Evolutionary conservation across 208 protist species (phyloP), one percentile per base, ranked within the genome.

Genomic region (Leishmania martiniquensis): DNA sequence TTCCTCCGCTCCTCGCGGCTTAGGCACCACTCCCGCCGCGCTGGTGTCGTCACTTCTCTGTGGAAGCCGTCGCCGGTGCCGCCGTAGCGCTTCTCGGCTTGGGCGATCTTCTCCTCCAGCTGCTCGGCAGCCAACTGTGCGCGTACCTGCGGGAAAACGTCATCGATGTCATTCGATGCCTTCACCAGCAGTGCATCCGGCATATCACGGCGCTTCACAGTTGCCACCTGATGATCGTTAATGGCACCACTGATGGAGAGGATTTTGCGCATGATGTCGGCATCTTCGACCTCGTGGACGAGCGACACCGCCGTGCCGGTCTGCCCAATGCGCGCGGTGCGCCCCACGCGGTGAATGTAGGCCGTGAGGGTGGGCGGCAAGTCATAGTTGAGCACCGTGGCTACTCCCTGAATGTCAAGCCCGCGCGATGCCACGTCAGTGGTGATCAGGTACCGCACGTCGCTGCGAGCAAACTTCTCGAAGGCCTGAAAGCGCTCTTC

Each of bases 301-400:
- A 99, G 85, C 0, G 98, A 99, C 13, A 99, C 94, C 1, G 99
- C 95, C 34, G 88, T 91, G 59, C 98, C 98, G 25, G 86, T 88
- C 15, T 91, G 84, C 3, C 98, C 98, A 39, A 99, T 99, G 76
- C 99, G 90, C 4, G 98, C 99, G 20, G 99, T 99, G 75, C 99
- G 89, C 55, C 99, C 99, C 3, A 99, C 99, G 59, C 99, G 93
- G 82, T 99, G 99, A 63, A 99, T 98, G 86, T 99, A 99, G 55
- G 98, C 98, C 59, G 99, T 99, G 5, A 98, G 93, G 67, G 98
- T 97, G 0, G 91, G 85, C 0, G 98, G 99, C 52, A 99, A 84
- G 81, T 99, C 98, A 81, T 97, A 99, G 89, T 99, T 99, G 75
- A 99, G 96, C 66, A 99, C 99, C 1, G 98, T 87, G 63, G 98